Conservation (phyloP, 768 basidiomycete genomes). For the Cystobasidiopsis lactophilus region DNA sequence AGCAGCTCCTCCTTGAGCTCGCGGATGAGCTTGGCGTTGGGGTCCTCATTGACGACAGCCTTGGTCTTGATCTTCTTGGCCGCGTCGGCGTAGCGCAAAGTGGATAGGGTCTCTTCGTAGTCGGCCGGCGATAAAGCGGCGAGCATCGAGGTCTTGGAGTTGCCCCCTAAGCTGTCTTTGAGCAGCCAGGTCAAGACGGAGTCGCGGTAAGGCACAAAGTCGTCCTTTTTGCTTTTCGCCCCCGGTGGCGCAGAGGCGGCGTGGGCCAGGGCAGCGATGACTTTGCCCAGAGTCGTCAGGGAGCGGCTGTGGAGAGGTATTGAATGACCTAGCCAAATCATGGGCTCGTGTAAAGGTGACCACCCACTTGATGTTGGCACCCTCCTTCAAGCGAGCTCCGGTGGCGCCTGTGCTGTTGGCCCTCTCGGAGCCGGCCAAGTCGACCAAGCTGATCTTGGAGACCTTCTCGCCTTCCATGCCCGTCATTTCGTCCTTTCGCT, state of each 20-base stretch:
- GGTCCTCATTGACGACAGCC: conserved; percentile 97
- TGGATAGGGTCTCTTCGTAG: conserved; percentile 92
- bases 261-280: conserved; percentile 68
- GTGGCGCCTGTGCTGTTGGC: conserved; percentile 97
- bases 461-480: conserved; percentile 93
- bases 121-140: conserved; percentile 97
- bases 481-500: conserved; percentile 56
- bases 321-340: too few relatives aligned
- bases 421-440: conserved; percentile 87
- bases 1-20: conserved; percentile 98
- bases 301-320: conserved; percentile 85
- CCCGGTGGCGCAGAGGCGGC: conserved; percentile 39
- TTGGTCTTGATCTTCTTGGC: conserved; percentile 99
- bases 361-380: conserved; percentile 28
- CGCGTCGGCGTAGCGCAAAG: conserved; percentile 62
- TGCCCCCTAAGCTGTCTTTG: conserved; percentile 86
- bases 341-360: too few relatives aligned
- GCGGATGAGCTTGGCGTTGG: conserved; percentile 92
- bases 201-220: conserved; percentile 92
- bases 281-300: conserved; percentile 88
- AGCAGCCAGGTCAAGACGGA: conserved; percentile 94
- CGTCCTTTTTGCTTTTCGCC: conserved; percentile 56
- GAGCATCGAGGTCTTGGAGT: conserved; percentile 98
- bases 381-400: conserved; percentile 85
- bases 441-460: conserved; percentile 91